Conservation (phyloP, 179 eudicot species). For the Heliamphora pulchella region DNA sequence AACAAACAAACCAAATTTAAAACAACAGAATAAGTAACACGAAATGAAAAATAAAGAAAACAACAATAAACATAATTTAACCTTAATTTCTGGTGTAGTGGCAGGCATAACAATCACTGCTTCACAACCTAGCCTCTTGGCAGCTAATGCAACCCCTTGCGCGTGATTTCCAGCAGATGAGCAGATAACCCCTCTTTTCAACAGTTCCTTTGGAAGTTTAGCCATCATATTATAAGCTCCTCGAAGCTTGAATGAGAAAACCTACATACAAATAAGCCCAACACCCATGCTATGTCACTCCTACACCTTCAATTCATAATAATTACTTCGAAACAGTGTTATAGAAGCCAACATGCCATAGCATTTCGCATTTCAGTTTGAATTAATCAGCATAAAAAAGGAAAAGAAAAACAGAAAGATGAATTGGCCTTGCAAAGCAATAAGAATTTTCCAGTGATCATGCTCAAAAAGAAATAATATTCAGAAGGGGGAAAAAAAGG, state of each 20-base stretch:
- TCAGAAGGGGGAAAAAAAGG: not conserved
- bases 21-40: not conserved
- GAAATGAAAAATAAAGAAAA: not conserved
- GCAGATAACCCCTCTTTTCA: constrained; percentile 85
- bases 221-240: constrained; percentile 99
- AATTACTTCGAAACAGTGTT: not conserved
- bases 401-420: not conserved
- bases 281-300: not conserved
- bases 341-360: not conserved
- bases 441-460: not conserved
- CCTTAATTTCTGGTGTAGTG: constrained; percentile 98
- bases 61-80: constrained; percentile 16
- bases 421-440: not conserved
- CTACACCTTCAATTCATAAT: not conserved
- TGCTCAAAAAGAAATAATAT: not conserved
- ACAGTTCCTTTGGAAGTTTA: constrained; percentile 67
- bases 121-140: constrained; percentile 64
- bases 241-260: constrained; percentile 87
- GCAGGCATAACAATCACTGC: constrained; percentile 97
- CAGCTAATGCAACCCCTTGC: constrained; percentile 94
- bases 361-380: not conserved
- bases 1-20: not conserved
- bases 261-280: constrained; percentile 35
- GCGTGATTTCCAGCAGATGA: constrained; percentile 99
- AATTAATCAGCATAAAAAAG: not conserved